phyloP scores from a whole-genome alignment of 345 rosid species.

The Ceriops tagal region DNA sequence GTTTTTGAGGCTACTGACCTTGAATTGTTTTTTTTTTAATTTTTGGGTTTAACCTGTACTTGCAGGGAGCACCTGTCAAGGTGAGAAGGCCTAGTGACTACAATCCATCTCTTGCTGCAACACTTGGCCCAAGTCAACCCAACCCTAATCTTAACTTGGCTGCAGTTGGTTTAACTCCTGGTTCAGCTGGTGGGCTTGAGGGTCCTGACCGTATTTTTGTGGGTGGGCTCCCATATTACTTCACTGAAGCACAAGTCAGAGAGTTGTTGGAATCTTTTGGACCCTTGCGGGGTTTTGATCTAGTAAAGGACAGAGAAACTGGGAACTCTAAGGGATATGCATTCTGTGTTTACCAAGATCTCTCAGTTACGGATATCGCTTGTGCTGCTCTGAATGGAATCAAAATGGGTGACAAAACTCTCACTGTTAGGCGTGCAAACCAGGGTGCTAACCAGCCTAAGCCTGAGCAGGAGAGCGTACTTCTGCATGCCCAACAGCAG shows the following conservation, averaged over 20 bases:
- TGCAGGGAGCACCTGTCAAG: conserved; percentile 89
- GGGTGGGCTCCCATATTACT: conserved; percentile 91
- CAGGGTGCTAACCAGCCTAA: conserved; percentile 85
- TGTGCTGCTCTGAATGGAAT: conserved; percentile 95
- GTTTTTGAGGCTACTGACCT: neutral
- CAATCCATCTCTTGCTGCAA: conserved; percentile 89
- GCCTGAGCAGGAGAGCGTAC: conserved; percentile 87
- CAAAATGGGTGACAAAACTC: conserved; percentile 99
- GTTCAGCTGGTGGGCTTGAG: conserved; percentile 96
- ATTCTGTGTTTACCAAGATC: conserved; percentile 89
- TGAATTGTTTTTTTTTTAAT: neutral
- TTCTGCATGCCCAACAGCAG: conserved; percentile 94
- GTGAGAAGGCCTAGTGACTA: conserved; percentile 98
- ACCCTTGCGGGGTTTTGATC: conserved; percentile 80
- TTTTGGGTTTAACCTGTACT: neutral
- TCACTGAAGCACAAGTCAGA: conserved; percentile 84
- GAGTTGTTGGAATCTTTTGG: conserved; percentile 95
- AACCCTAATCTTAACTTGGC: conserved; percentile 84
- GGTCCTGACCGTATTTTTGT: conserved; percentile 95
- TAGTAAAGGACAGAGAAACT: conserved; percentile 89
- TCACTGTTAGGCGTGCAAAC: conserved; percentile 91
- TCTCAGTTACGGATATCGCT: conserved; percentile 94
- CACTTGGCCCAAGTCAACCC: conserved; percentile 99
- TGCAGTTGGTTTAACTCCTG: conserved; percentile 88
- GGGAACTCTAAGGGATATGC: conserved; percentile 95